Percentiles rank a stretch among this genome's conserved stretches.
Conservation (phyloP, 2,329 filamentous ascomycete species). For the Sphaceloma murrayae region DNA sequence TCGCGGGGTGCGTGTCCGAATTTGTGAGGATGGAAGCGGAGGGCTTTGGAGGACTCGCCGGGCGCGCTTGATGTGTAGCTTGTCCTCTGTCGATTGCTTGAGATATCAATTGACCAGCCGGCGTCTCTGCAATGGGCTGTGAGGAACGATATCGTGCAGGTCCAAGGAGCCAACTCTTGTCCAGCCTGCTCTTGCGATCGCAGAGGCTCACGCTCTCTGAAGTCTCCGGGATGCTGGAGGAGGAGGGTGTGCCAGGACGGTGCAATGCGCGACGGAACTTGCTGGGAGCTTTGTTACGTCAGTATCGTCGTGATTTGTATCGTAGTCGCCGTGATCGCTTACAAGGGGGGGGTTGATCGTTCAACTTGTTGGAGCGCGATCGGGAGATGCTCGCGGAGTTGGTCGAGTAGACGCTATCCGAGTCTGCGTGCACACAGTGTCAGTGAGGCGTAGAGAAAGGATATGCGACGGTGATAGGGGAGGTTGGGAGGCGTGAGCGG, state of each 20-base stretch:
- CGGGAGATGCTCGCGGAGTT: conserved; percentile 13
- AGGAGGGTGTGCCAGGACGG: conserved; percentile 1
- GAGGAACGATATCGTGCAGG: background rate
- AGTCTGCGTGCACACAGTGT: conserved; percentile 6
- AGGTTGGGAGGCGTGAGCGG: conserved; percentile 6
- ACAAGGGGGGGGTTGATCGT: conserved; percentile 3
- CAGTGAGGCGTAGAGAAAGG: background rate
- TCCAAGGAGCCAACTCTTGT: conserved; percentile 1
- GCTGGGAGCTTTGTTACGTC: conserved; percentile 1
- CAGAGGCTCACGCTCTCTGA: background rate
- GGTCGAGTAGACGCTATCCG: conserved; percentile 7
- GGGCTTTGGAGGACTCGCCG: conserved; percentile 4
- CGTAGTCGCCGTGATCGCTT: background rate
- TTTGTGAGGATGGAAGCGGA: conserved; percentile 5
- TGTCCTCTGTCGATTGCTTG: conserved; percentile 12
- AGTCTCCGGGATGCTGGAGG: background rate
- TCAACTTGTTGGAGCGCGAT: conserved; percentile 11
- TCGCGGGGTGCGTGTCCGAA: conserved; percentile 7
- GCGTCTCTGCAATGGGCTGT: conserved; percentile 9
- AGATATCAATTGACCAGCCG: conserved; percentile 8
- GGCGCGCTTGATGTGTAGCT: conserved; percentile 6
- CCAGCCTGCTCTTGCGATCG: background rate
- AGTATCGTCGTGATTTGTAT: background rate
- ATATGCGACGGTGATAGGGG: background rate
- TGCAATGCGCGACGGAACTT: conserved; percentile 11